Evolutionary conservation across 306 rosid species (phyloP).

Genomic region (Casuarina cunninghamiana): DNA sequence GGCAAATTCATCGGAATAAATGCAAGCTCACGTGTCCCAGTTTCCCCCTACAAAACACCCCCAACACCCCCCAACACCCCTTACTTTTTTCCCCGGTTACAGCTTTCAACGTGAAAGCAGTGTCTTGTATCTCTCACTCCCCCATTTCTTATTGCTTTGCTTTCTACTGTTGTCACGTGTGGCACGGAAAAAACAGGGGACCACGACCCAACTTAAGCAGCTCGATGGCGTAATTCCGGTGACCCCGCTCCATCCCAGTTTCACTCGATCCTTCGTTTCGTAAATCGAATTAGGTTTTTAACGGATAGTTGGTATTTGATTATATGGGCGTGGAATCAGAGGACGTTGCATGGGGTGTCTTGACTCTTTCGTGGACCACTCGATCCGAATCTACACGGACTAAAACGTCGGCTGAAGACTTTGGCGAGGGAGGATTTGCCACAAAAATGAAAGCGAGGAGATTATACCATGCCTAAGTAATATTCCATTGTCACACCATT

Average conservation of each 20-base stretch:
- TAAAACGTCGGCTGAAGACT: not conserved
- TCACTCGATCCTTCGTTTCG: not conserved
- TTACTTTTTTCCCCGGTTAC: not conserved
- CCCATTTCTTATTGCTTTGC: slow-evolving; percentile 15
- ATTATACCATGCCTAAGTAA: not conserved
- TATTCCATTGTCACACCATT: not conserved
- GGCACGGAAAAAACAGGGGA: slow-evolving; percentile 24
- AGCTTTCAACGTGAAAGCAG: slow-evolving; percentile 17
- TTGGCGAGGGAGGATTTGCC: not conserved
- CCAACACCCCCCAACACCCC: not conserved
- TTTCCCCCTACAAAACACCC: slow-evolving; percentile 36
- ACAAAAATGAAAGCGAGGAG: not conserved
- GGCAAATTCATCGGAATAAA: slow-evolving; percentile 29
- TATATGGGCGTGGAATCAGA: slow-evolving; percentile 22
- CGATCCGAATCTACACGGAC: slow-evolving; percentile 1
- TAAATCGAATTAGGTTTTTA: not conserved
- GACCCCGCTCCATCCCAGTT: too few species aligned
- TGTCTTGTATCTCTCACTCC: slow-evolving; percentile 24
- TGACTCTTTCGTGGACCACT: slow-evolving; percentile 2
- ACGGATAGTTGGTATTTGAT: not conserved
- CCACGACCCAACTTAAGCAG: slow-evolving; percentile 16
- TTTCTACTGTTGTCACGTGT: slow-evolving; percentile 24
- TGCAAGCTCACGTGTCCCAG: slow-evolving; percentile 40
- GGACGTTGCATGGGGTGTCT: slow-evolving; percentile 13
- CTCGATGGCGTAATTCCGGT: slow-evolving; percentile 4